Evolutionary conservation across 352 stramenopile species (phyloP).

Genomic region (Porosira glacialis): DNA sequence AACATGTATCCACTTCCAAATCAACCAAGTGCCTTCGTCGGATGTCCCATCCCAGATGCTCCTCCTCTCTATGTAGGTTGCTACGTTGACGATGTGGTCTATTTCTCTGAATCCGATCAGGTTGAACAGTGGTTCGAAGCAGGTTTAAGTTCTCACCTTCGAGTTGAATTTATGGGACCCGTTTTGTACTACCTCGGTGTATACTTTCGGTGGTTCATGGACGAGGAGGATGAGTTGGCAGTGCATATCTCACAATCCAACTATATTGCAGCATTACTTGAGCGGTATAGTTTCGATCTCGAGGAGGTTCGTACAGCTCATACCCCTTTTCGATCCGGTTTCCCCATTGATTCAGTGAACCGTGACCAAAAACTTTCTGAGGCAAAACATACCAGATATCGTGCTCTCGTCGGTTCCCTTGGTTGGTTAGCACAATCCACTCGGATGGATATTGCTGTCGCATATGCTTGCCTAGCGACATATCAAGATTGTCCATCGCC

Average conservation of each 20-base stretch:
- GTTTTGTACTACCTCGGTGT: background rate
- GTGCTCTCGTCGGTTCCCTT: conserved; percentile 9
- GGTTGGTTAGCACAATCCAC: conserved; percentile 3
- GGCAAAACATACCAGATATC: background rate
- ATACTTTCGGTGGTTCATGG: background rate
- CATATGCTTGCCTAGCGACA: conserved; percentile 1
- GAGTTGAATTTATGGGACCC: conserved; percentile 11
- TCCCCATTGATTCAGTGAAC: conserved; percentile 28
- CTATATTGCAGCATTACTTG: too few relatives aligned
- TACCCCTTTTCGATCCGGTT: conserved; percentile 22
- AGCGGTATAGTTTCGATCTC: too few relatives aligned
- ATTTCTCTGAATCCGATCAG: conserved; percentile 2
- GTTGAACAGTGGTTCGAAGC: conserved; percentile 6
- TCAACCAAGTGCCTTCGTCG: too few relatives aligned
- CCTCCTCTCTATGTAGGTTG: conserved; percentile 8
- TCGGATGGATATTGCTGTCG: background rate
- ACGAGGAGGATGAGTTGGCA: too few relatives aligned
- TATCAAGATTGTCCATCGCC: conserved; percentile 7
- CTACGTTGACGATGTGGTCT: conserved; percentile 23
- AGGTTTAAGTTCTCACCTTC: background rate
- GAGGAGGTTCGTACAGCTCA: too few relatives aligned
- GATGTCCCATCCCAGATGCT: too few relatives aligned
- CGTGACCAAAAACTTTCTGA: background rate
- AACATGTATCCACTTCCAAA: too few relatives aligned
- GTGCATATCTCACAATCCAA: too few relatives aligned